Evolutionary conservation across 2,329 filamentous ascomycete species (phyloP).

Genomic region (Diaporthe citri): DNA sequence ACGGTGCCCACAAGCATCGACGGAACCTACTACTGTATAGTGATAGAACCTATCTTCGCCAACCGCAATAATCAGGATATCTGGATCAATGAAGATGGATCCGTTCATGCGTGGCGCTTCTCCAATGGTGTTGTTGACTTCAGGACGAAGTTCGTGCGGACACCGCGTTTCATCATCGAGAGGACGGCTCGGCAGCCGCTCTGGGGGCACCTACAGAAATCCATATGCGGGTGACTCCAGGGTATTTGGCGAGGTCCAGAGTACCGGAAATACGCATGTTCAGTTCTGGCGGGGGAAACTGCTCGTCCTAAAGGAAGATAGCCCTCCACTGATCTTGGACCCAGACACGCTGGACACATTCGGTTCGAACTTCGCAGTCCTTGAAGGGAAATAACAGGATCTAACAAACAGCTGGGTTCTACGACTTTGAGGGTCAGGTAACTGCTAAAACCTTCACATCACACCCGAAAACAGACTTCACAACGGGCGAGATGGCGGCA

Average conservation of each 20-base stretch:
- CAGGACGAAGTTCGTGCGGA: background rate
- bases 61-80: slow-evolving; percentile 9
- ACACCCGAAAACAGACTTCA: background rate
- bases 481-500: background rate
- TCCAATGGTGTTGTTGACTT: slow-evolving; percentile 5
- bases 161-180: slow-evolving; percentile 3
- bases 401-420: background rate
- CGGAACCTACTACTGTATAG: slow-evolving; percentile 1
- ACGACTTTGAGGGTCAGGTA: background rate
- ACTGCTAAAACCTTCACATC: slow-evolving; percentile 3
- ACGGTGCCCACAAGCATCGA: background rate
- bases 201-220: background rate
- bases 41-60: background rate
- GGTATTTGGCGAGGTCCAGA: background rate
- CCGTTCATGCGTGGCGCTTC: slow-evolving; percentile 8
- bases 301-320: background rate
- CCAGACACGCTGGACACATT: background rate
- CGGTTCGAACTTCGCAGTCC: background rate
- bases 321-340: slow-evolving; percentile 1
- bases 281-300: slow-evolving; percentile 3
- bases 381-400: background rate
- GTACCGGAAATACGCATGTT: background rate
- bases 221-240: background rate
- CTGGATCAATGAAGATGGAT: background rate
- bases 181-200: background rate